Conservation (phyloP, 306 rosid genomes). For the Corylus heterophylla region DNA sequence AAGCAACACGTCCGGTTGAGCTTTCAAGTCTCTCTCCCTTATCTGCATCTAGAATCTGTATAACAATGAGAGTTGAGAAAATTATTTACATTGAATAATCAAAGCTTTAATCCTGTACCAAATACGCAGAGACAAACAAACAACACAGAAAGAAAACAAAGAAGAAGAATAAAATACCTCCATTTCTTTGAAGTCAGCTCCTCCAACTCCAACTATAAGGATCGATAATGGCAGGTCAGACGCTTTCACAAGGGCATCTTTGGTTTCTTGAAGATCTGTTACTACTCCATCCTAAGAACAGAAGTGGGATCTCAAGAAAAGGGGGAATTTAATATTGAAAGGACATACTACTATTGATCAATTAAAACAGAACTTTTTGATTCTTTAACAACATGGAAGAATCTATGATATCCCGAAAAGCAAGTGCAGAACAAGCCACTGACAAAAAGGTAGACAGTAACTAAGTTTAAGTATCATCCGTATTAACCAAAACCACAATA, state of each 20-base stretch:
- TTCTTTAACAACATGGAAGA: slow-evolving; percentile 1
- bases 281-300: slow-evolving; percentile 92
- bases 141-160: slow-evolving; percentile 13
- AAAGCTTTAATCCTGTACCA: background rate
- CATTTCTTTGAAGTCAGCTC: slow-evolving; percentile 99
- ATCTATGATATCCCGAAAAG: background rate
- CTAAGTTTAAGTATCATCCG: background rate
- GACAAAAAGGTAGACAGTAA: background rate
- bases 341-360: background rate
- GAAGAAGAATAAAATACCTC: slow-evolving; percentile 56
- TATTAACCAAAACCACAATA: background rate
- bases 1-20: slow-evolving; percentile 81
- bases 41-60: slow-evolving; percentile 87
- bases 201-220: slow-evolving; percentile 98
- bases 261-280: slow-evolving; percentile 99
- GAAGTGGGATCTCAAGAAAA: slow-evolving; percentile 14
- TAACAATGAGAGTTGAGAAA: slow-evolving; percentile 3
- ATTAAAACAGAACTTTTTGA: background rate
- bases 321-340: slow-evolving; percentile 6
- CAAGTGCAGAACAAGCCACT: slow-evolving; percentile 16
- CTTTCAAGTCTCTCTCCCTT: slow-evolving; percentile 94
- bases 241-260: slow-evolving; percentile 93
- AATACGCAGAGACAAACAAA: background rate
- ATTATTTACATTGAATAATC: background rate
- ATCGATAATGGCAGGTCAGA: slow-evolving; percentile 94